Evolutionary conservation across 2,329 filamentous ascomycete genomes (phyloP), one percentile per base, ranked within the genome.

Genomic region (Fusarium sambucinum): DNA sequence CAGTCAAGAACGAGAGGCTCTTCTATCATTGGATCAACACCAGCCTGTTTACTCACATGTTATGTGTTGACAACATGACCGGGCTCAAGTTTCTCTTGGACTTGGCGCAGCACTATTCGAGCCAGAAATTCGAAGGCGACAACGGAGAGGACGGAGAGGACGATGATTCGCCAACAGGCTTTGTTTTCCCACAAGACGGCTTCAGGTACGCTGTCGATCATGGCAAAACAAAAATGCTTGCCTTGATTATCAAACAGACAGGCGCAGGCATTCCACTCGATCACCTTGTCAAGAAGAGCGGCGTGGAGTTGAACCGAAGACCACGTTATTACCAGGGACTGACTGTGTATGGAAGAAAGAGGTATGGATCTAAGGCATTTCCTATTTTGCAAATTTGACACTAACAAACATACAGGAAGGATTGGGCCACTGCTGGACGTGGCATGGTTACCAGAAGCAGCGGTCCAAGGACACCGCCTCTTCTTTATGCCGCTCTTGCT

Each of bases 291-390:
- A 86, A 89, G 77, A 86, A 86, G 58, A 90, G 84, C 57, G 91
- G 91, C 4, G 78, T 90, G 2, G 84, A 90, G 71, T 76, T 89
- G 48, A 83, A 87, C 54, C 81, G 87, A 67, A 92, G 90, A 76
- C 87, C 92, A 1, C 85, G 85, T 19, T 92, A 87, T 76, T 96
- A 96, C 74, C 90, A 92, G 77, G 93, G 93, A 1, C 78, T 95
- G 30, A 90, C 88, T 2, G 90, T 96, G 2, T 89, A 91, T 67
- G 92, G 92, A 4, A 89, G 88, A 77, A 94, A 94, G 74, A 80
- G 81, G 82, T 82, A 76, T 30, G 73, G 59, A 25, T 23, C 23
- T 25, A 37, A 19, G n/a, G 58, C 12, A 9, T 42, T 12, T 3
- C 7, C 16, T 3, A 1, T 16, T 25, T 17, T 53, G 30, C 40